Evolutionary conservation across 2,329 filamentous ascomycete genomes (phyloP).

Genomic region (Pestalotiopsis sp.): DNA sequence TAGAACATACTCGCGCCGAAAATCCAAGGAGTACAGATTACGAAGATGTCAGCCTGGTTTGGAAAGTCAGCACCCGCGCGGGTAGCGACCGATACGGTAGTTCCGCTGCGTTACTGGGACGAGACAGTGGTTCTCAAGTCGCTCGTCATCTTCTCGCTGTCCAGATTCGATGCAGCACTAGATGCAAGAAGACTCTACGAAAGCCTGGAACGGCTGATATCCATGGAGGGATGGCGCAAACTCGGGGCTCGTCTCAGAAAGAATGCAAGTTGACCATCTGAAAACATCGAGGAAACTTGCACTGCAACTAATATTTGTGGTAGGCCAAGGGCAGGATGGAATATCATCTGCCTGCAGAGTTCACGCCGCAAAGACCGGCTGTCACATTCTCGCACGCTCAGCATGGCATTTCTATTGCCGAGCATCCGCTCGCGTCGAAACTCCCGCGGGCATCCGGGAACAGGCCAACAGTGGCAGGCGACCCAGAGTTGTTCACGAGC

Average conservation of each 20-base stretch:
- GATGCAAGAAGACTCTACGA: slow-evolving; percentile 22
- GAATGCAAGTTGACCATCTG: slow-evolving; percentile 6
- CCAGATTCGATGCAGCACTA: slow-evolving; percentile 30
- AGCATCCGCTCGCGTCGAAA: slow-evolving; percentile 42
- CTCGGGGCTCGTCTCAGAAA: slow-evolving; percentile 20
- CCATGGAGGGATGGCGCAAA: slow-evolving; percentile 26
- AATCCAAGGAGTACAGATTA: too few species aligned
- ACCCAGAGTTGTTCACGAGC: slow-evolving; percentile 25
- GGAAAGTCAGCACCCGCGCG: slow-evolving; percentile 13
- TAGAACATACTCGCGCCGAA: too few species aligned
- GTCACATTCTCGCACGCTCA: slow-evolving; percentile 41
- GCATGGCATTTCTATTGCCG: slow-evolving; percentile 37
- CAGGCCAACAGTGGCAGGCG: slow-evolving; percentile 30
- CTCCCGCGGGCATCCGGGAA: slow-evolving; percentile 35
- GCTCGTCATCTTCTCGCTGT: slow-evolving; percentile 26
- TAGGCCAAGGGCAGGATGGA: slow-evolving; percentile 36
- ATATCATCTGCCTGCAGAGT: slow-evolving; percentile 42
- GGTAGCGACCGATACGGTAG: slow-evolving; percentile 21
- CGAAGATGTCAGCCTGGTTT: not conserved
- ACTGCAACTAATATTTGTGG: not conserved
- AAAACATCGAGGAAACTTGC: not conserved
- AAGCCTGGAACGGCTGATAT: slow-evolving; percentile 18
- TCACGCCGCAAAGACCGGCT: slow-evolving; percentile 40
- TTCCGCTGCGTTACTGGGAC: slow-evolving; percentile 29
- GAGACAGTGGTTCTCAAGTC: slow-evolving; percentile 24